Evolutionary conservation across 768 basidiomycete genomes (phyloP), one percentile per base, ranked within the genome.

Genomic region (Lactarius deliciosus): DNA sequence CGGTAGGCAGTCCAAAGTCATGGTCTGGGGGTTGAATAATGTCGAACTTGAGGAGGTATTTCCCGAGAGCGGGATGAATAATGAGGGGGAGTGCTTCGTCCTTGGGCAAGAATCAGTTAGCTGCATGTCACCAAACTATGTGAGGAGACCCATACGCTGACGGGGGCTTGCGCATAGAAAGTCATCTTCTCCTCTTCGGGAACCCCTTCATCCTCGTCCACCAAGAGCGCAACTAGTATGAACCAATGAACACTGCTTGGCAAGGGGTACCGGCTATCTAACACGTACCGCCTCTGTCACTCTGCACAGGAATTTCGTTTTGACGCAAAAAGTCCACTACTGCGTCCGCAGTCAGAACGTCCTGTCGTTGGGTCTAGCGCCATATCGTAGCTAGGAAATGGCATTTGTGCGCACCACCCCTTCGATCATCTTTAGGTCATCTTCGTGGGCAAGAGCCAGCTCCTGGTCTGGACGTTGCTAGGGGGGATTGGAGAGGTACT

Each of bases 391-490:
- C 61, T 32, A 60, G 54, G 28, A 55, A 18, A 0, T 2, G 6
- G 36, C 41, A 16, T 9, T 15, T 43, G 25, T 38, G 54, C 66
- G 22, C 43, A 68, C 66, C 62, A 68, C 54, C 43, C 62, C 66
- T 56, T 64, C 66, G 28, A 68, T 55, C 53, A 45, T 18, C 25
- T 34, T 16, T 6, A 70, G 36, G 22, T 70, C 70, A 20, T 69
- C 45, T 40, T 70, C 68, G 32, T 70, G 70, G 8, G 64, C 68
- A 43, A 69, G 60, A 16, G 68, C 70, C n/a, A 70, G 6, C 5
- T 70, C 64, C 30, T 63, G 45, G 10, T 69, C 15, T 11, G 68
- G 62, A 28, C 34, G 32, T 65, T 66, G 61, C 56, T 61, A 15
- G 47, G 8, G 47, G 34, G 2, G 20, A 40, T 61, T 28, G 15